Evolutionary conservation across 148 eudicot genomes (phyloP).

Genomic region (Vaccinium macrocarpon): DNA sequence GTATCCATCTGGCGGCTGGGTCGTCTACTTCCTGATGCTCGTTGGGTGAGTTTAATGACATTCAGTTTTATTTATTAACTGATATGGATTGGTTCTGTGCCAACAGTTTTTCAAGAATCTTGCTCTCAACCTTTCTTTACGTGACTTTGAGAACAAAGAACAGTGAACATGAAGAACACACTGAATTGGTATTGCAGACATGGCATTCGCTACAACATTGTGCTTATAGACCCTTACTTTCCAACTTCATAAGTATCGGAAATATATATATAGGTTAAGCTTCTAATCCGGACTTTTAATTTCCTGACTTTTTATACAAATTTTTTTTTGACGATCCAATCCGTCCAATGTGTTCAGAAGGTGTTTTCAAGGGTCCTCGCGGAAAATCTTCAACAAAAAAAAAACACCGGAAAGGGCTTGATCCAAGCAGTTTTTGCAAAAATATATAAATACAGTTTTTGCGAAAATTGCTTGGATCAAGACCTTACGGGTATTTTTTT

Average conservation of each 20-base stretch:
- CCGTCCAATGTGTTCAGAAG: too few species aligned
- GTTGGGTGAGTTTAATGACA: slow-evolving; percentile 49
- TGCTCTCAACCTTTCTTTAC: not conserved
- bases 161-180: not conserved
- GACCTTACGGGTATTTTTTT: too few species aligned
- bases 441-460: too few species aligned
- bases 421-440: too few species aligned
- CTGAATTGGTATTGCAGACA: not conserved
- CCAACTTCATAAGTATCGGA: not conserved
- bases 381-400: too few species aligned
- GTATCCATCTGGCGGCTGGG: slow-evolving; percentile 73
- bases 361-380: too few species aligned
- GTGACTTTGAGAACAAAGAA: not conserved
- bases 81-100: not conserved
- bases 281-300: too few species aligned
- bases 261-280: too few species aligned
- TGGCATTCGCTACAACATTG: not conserved
- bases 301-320: too few species aligned
- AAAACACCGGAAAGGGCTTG: too few species aligned
- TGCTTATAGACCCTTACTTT: not conserved
- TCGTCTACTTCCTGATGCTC: slow-evolving; percentile 82
- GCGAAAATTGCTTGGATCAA: too few species aligned
- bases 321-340: too few species aligned
- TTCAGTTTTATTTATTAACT: not conserved
- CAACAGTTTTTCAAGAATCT: not conserved